A percentile compares a stretch with the other conserved stretches of the same genome.
These are phyloP conservation scores for Babesia bigemina DNA, from an alignment of 169 alveolate species.

Conservation along the genomic window DNA sequence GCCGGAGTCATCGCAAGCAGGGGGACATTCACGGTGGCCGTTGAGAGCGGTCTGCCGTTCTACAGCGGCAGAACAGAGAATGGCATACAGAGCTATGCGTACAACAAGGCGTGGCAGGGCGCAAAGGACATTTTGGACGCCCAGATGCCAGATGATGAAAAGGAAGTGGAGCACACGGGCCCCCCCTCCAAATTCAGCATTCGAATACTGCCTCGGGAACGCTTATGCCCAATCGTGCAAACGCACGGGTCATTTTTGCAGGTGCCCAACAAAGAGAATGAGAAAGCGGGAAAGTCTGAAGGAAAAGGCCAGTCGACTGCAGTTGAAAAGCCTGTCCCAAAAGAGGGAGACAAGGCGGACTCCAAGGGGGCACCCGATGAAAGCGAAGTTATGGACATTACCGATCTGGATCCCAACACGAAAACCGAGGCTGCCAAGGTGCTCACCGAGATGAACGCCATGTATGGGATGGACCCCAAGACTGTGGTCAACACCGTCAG, in stretches of 20 bases:
- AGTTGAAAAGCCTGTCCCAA: background rate
- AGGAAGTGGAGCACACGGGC: slow-evolving; percentile 68
- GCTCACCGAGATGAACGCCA: slow-evolving; percentile 76
- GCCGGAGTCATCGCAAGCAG: slow-evolving; percentile 80
- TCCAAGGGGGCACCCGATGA: background rate
- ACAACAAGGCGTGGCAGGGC: slow-evolving; percentile 76
- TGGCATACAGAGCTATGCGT: slow-evolving; percentile 82
- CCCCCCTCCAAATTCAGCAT: slow-evolving; percentile 61
- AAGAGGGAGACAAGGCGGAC: background rate
- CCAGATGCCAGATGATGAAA: slow-evolving; percentile 45
- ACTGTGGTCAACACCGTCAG: slow-evolving; percentile 80
- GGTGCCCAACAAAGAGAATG: slow-evolving; percentile 1
- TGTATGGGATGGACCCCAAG: slow-evolving; percentile 86
- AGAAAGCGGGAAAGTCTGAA: background rate
- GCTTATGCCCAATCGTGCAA: slow-evolving; percentile 62
- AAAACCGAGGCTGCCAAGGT: slow-evolving; percentile 59
- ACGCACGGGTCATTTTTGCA: slow-evolving; percentile 65
- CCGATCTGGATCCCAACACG: slow-evolving; percentile 48
- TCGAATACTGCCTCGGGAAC: slow-evolving; percentile 49
- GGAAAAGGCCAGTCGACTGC: background rate
- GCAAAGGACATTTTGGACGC: slow-evolving; percentile 66
- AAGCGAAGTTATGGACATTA: background rate
- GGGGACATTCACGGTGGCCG: slow-evolving; percentile 83
- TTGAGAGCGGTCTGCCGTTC: slow-evolving; percentile 82
- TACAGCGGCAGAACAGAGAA: slow-evolving; percentile 84